A percentile compares a stretch with the other conserved stretches of the same genome.
Evolutionary conservation across 2,329 filamentous ascomycete species (phyloP).

Genomic region (Madurella mycetomatis): DNA sequence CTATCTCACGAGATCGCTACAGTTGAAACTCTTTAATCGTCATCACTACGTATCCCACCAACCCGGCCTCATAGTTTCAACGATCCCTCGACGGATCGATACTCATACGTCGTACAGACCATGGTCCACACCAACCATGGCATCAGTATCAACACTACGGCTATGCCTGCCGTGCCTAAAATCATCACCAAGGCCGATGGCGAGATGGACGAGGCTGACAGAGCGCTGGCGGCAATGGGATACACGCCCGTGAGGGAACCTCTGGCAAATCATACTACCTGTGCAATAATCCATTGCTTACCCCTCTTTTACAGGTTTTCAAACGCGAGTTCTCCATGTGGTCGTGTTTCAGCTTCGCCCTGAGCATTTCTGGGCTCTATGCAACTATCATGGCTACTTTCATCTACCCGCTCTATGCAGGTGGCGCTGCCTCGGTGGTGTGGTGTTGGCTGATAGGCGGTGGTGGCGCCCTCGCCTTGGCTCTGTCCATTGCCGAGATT

Average conservation of each 20-base stretch:
- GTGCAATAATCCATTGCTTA: not conserved
- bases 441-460: slow-evolving; percentile 58
- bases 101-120: too few relatives aligned
- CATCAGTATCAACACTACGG: too few relatives aligned
- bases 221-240: slow-evolving; percentile 32
- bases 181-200: not conserved
- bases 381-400: slow-evolving; percentile 54
- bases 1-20: too few relatives aligned
- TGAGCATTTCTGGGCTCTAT: slow-evolving; percentile 52
- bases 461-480: slow-evolving; percentile 52
- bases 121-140: too few relatives aligned
- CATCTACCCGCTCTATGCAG: slow-evolving; percentile 48
- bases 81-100: too few relatives aligned
- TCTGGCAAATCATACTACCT: too few relatives aligned
- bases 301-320: slow-evolving; percentile 39
- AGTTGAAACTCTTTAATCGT: too few relatives aligned
- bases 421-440: slow-evolving; percentile 49
- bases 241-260: slow-evolving; percentile 29
- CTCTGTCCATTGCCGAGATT: slow-evolving; percentile 50
- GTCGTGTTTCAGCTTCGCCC: slow-evolving; percentile 53
- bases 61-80: too few relatives aligned
- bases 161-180: too few relatives aligned
- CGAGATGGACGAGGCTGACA: slow-evolving; percentile 24
- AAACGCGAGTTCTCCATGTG: slow-evolving; percentile 56
- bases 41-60: too few relatives aligned